Evolutionary conservation across 306 rosid genomes (phyloP).

Genomic region (Pueraria montana): DNA sequence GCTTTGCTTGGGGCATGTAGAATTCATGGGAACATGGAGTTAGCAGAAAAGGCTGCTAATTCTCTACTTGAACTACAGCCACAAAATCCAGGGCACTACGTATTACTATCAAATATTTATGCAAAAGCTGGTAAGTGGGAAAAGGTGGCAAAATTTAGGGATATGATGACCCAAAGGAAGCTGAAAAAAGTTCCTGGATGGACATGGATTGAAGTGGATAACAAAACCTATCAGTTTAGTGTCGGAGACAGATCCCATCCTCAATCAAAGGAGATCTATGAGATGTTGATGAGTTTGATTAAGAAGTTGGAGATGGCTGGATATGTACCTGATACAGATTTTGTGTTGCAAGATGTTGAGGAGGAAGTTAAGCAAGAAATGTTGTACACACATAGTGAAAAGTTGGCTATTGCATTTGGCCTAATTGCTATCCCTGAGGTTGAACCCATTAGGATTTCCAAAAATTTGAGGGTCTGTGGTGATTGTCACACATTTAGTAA

Average conservation of each 20-base stretch:
- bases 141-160: slow-evolving; percentile 70
- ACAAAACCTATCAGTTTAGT: slow-evolving; percentile 64
- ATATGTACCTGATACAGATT: slow-evolving; percentile 71
- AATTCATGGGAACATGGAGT: slow-evolving; percentile 70
- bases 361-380: slow-evolving; percentile 75
- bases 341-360: slow-evolving; percentile 84
- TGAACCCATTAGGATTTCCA: slow-evolving; percentile 73
- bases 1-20: slow-evolving; percentile 87
- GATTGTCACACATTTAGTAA: slow-evolving; percentile 84
- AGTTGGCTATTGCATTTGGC: slow-evolving; percentile 86
- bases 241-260: slow-evolving; percentile 79
- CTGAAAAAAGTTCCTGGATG: slow-evolving; percentile 79
- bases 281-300: slow-evolving; percentile 58
- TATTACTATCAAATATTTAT: slow-evolving; percentile 79
- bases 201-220: slow-evolving; percentile 80
- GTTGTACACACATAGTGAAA: slow-evolving; percentile 77
- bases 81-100: slow-evolving; percentile 75
- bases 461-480: slow-evolving; percentile 84
- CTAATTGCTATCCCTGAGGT: slow-evolving; percentile 59
- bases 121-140: slow-evolving; percentile 85
- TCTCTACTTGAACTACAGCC: slow-evolving; percentile 76
- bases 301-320: slow-evolving; percentile 73
- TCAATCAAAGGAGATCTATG: slow-evolving; percentile 63
- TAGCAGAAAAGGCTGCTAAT: slow-evolving; percentile 72
- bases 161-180: slow-evolving; percentile 65